Conservation (phyloP, 768 basidiomycete species). For the Boletus coccyginus region DNA sequence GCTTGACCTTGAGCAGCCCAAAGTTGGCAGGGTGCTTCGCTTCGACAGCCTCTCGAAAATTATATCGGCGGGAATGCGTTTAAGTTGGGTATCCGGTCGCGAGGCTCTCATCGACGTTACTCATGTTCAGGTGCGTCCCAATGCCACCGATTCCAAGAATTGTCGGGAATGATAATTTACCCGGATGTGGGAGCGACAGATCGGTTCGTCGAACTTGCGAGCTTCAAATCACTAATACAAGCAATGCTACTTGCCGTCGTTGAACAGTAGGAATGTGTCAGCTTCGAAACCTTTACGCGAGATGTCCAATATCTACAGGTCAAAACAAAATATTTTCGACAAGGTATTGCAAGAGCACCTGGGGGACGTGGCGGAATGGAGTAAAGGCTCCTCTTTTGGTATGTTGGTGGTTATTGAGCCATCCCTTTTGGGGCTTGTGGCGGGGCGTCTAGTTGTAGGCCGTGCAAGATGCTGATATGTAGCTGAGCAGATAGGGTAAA, state of each 20-base stretch:
- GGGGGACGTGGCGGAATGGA: conserved; percentile 66
- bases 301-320: conserved; percentile 56
- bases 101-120: conserved; percentile 59
- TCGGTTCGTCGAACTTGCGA: conserved; percentile 61
- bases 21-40: conserved; percentile 71
- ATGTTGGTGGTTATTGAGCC: conserved; percentile 21
- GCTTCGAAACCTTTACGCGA: conserved; percentile 61
- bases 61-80: conserved; percentile 63
- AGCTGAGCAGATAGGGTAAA: conserved; percentile 50
- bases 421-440: conserved; percentile 5
- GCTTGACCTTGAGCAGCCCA: conserved; percentile 59
- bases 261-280: conserved; percentile 66
- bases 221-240: conserved; percentile 51
- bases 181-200: conserved; percentile 36
- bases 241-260: conserved; percentile 52
- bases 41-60: conserved; percentile 87
- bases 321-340: conserved; percentile 72
- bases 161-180: background rate
- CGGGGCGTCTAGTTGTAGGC: background rate
- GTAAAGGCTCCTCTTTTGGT: conserved; percentile 79
- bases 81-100: conserved; percentile 76
- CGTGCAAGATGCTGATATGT: background rate
- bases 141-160: background rate
- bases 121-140: conserved; percentile 53
- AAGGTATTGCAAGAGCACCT: conserved; percentile 66